phyloP scores from a whole-genome alignment of 768 basidiomycete species.

The Pisolithus tinctorius region DNA sequence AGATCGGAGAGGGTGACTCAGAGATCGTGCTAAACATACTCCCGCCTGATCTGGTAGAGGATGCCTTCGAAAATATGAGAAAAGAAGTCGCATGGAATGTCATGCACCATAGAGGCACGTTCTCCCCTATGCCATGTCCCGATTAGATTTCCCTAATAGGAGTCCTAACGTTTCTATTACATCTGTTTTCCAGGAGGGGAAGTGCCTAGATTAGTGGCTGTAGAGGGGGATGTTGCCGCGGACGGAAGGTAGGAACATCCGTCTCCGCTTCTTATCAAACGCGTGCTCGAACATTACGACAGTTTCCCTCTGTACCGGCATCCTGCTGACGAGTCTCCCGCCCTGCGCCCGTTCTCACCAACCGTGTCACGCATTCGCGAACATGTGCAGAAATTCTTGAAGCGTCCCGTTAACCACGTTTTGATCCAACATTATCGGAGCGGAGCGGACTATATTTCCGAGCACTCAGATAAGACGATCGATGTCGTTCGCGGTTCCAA shows the following conservation, averaged over 20 bases:
- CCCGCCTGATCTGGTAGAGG: conserved; percentile 45
- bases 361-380: conserved; percentile 61
- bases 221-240: conserved; percentile 46
- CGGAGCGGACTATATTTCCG: conserved; percentile 78
- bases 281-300: not conserved
- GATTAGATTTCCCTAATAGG: not conserved
- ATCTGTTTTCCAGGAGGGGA: conserved; percentile 50
- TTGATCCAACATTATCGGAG: conserved; percentile 77
- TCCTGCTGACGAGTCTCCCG: conserved; percentile 73
- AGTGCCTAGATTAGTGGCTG: conserved; percentile 59
- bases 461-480: conserved; percentile 84
- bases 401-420: conserved; percentile 75
- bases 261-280: conserved; percentile 5
- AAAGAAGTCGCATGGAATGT: conserved; percentile 65
- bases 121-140: not conserved
- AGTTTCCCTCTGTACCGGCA: conserved; percentile 80
- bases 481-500: conserved; percentile 69
- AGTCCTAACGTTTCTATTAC: no score
- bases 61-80: conserved; percentile 51
- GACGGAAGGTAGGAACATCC: conserved; percentile 40
- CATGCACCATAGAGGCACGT: conserved; percentile 70
- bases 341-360: conserved; percentile 57
- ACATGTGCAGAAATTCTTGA: conserved; percentile 49
- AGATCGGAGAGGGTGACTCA: conserved; percentile 64
- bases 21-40: conserved; percentile 53